Evolutionary conservation across 495 filamentous ascomycete species (phyloP).

Genomic region (Penicillium cosmopolitanum): DNA sequence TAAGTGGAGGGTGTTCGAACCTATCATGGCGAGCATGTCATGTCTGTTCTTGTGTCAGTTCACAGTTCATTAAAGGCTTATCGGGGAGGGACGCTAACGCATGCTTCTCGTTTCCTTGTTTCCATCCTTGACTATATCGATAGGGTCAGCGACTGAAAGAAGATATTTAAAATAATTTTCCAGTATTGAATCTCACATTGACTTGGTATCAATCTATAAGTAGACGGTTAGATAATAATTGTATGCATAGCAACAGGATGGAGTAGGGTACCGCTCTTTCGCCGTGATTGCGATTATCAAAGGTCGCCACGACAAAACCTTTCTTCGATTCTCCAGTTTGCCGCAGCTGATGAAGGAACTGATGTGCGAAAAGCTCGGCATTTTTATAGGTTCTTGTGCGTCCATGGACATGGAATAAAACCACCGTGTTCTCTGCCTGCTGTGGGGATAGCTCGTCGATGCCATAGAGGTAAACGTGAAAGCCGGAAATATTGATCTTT

Average conservation of each 20-base stretch:
- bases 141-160: background rate
- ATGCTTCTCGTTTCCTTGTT: conserved; percentile 3
- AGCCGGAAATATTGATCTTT: conserved; percentile 1
- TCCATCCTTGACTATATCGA: conserved; percentile 1
- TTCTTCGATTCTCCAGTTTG: background rate
- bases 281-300: conserved; percentile 6
- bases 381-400: background rate
- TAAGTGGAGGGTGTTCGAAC: background rate
- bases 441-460: conserved; percentile 1
- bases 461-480: conserved; percentile 3
- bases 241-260: background rate
- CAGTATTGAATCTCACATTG: background rate
- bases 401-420: conserved; percentile 3
- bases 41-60: background rate
- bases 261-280: conserved; percentile 3
- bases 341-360: background rate
- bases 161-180: background rate
- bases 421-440: conserved; percentile 3
- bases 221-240: background rate
- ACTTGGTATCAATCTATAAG: conserved; percentile 1
- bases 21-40: conserved; percentile 5
- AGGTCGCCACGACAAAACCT: conserved; percentile 1
- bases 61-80: background rate
- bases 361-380: conserved; percentile 1
- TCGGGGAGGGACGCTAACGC: background rate